Evolutionary conservation across 2,329 filamentous ascomycete species (phyloP).

Genomic region (Aspergillus sp.): DNA sequence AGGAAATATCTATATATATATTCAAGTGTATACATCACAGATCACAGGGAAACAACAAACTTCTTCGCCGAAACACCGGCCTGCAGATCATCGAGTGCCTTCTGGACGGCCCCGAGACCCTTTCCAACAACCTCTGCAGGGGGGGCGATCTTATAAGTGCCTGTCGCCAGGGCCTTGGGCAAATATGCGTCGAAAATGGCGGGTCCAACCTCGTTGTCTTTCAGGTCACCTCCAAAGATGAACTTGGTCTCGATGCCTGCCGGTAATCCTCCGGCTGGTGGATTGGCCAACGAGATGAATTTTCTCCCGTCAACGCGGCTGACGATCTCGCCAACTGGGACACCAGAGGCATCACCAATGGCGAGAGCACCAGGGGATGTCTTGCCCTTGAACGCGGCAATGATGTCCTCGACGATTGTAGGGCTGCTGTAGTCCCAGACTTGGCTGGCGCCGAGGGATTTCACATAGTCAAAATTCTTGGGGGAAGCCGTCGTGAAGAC

Average conservation of each 20-base stretch:
- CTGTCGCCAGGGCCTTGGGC: slow-evolving; percentile 34
- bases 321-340: slow-evolving; percentile 10
- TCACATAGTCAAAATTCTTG: slow-evolving; percentile 28
- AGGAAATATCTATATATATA: too few relatives aligned
- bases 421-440: slow-evolving; percentile 47
- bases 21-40: too few relatives aligned
- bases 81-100: slow-evolving; percentile 18
- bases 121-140: slow-evolving; percentile 20
- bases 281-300: slow-evolving; percentile 18
- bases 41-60: slow-evolving; percentile 19
- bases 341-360: neutral
- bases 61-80: slow-evolving; percentile 28
- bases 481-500: slow-evolving; percentile 14
- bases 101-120: slow-evolving; percentile 25
- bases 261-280: slow-evolving; percentile 1
- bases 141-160: slow-evolving; percentile 30
- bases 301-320: slow-evolving; percentile 16
- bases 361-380: slow-evolving; percentile 3
- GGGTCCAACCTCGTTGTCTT: slow-evolving; percentile 27
- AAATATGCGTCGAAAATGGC: slow-evolving; percentile 32
- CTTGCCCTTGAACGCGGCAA: slow-evolving; percentile 14
- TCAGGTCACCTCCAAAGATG: slow-evolving; percentile 23
- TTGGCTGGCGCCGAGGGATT: slow-evolving; percentile 45
- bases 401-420: slow-evolving; percentile 17
- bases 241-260: slow-evolving; percentile 22